Conservation (phyloP, 2,329 filamentous ascomycete genomes). For the Coniochaeta pulveracea region DNA sequence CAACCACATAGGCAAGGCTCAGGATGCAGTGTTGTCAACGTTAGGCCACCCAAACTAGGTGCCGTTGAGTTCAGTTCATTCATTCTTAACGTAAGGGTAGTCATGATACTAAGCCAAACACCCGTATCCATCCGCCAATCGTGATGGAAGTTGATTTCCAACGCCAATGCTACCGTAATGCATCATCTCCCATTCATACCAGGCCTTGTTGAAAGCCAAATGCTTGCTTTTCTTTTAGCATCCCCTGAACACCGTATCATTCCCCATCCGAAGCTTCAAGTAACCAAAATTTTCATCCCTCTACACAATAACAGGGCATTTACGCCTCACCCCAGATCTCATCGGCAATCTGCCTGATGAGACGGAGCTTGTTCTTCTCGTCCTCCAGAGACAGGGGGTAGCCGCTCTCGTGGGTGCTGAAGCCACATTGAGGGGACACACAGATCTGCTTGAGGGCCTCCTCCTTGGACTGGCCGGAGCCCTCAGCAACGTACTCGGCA, state of each 20-base stretch:
- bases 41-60: no score
- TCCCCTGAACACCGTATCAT: background rate
- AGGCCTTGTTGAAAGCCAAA: slow-evolving; percentile 4
- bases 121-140: no score
- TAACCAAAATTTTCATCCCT: no score
- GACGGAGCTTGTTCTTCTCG: slow-evolving; percentile 60
- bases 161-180: background rate
- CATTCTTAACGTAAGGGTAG: no score
- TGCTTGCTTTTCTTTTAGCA: slow-evolving; percentile 2
- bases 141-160: slow-evolving; percentile 5
- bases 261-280: no score
- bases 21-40: no score
- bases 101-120: no score
- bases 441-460: slow-evolving; percentile 58
- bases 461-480: slow-evolving; percentile 49
- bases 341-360: slow-evolving; percentile 62
- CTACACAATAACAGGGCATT: no score
- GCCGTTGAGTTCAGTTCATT: no score
- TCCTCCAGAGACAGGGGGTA: slow-evolving; percentile 59
- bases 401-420: slow-evolving; percentile 63
- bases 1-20: no score
- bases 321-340: slow-evolving; percentile 52
- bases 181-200: no score
- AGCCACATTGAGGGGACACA: slow-evolving; percentile 63
- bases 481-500: slow-evolving; percentile 59